Conservation (phyloP, 1,284 basidiomycete species). For the Sporisorium iseilematis-ciliati region DNA sequence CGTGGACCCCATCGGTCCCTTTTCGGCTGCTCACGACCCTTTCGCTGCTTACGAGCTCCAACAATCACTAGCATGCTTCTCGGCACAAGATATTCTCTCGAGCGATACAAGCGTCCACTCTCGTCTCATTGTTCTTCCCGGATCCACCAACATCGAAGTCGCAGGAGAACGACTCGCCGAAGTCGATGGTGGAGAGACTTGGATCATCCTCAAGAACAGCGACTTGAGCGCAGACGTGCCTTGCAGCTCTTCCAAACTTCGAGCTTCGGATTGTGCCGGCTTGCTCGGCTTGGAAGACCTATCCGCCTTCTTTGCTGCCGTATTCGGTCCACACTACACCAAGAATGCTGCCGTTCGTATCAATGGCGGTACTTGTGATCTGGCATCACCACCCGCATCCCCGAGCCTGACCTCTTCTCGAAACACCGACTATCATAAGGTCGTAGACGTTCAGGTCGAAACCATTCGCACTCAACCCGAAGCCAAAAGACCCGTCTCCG, state of each 20-base stretch:
- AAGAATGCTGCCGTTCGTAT: background rate
- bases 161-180: slow-evolving; percentile 36
- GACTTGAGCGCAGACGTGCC: background rate
- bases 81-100: slow-evolving; percentile 36
- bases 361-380: slow-evolving; percentile 3
- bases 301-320: slow-evolving; percentile 35
- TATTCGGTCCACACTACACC: slow-evolving; percentile 30
- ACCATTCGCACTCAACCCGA: slow-evolving; percentile 18
- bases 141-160: slow-evolving; percentile 30
- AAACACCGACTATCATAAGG: background rate
- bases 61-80: slow-evolving; percentile 25
- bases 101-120: slow-evolving; percentile 14
- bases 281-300: slow-evolving; percentile 46
- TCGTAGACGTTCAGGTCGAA: background rate
- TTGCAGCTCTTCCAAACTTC: slow-evolving; percentile 13
- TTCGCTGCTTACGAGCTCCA: slow-evolving; percentile 23
- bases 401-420: slow-evolving; percentile 8
- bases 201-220: slow-evolving; percentile 27
- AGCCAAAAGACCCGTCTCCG: slow-evolving; percentile 15
- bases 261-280: slow-evolving; percentile 30
- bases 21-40: slow-evolving; percentile 22
- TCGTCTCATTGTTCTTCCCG: slow-evolving; percentile 29
- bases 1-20: background rate
- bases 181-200: slow-evolving; percentile 24
- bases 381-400: slow-evolving; percentile 39